Conservation (phyloP, 768 basidiomycete species). For the Chalciporus pseudorubinellus region DNA sequence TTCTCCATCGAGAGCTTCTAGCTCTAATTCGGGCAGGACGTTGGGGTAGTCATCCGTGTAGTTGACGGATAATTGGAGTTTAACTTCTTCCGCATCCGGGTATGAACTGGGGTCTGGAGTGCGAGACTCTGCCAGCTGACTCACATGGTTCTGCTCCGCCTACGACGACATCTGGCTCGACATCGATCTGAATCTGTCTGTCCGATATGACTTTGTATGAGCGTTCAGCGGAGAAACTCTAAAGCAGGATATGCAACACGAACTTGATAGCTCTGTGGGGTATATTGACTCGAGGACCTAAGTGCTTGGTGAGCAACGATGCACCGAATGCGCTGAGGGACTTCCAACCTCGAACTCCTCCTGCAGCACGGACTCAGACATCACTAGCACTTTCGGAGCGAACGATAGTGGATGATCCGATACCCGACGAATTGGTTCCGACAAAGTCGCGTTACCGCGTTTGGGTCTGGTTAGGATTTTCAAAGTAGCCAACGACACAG, state of each 20-base stretch:
- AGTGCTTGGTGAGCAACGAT: constrained; percentile 10
- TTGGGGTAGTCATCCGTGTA: constrained; percentile 88
- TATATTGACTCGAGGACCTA: constrained; percentile 96
- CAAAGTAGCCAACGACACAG: not conserved
- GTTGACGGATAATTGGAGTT: constrained; percentile 64
- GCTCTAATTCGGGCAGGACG: constrained; percentile 65
- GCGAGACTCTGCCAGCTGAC: constrained; percentile 18
- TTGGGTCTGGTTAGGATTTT: constrained; percentile 10
- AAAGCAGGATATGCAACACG: constrained; percentile 43
- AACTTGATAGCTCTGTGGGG: constrained; percentile 89
- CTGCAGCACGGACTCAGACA: constrained; percentile 59
- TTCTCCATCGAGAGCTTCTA: constrained; percentile 64
- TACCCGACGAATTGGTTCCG: constrained; percentile 25
- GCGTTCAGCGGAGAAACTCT: constrained; percentile 43
- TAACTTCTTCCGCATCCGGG: constrained; percentile 52
- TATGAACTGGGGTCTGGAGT: constrained; percentile 10
- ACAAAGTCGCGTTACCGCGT: constrained; percentile 10
- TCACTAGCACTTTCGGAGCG: constrained; percentile 22
- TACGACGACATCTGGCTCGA: constrained; percentile 79
- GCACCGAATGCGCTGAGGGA: constrained; percentile 7
- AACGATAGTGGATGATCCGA: constrained; percentile 17
- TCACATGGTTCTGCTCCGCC: constrained; percentile 58
- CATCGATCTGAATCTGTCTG: constrained; percentile 74
- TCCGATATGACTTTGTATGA: constrained; percentile 78
- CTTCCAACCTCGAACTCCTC: constrained; percentile 86